Base-by-base conservation (phyloP, 23 red algal species). In the Cyanidioschyzon merolae region DNA sequence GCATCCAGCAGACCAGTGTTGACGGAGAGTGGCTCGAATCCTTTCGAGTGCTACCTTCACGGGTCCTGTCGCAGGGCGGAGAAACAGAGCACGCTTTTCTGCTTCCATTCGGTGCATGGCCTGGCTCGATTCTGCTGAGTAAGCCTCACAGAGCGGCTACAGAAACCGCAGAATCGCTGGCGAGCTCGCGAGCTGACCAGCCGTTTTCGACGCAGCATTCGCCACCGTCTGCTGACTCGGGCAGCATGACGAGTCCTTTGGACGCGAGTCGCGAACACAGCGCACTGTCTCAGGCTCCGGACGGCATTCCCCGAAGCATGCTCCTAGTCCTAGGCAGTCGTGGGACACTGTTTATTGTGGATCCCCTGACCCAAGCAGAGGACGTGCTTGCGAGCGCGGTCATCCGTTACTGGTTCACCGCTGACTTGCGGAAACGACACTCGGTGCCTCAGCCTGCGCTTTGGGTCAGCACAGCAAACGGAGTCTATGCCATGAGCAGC, bases 341-440 rank as follows among this genome's bases (percentile, higher is more conserved):
- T 3, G 63, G 63, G n/a, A 51, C 74, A 21, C 32, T 51, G 3
- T 74, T 74, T 18, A 17, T 77, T 17, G 24, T 51, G 75, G 75
- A 40, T 31, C 39, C 75, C 1, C 25, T 50, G 37, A 39, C 39
- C 38, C 26, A 50, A 21, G 36, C 40, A 1, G 36, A 39, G 21
- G 17, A n/a, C 31, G 67, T 71, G 37, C 7, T 80, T 2, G 50
- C 39, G 58, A 77, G 37, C 71, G 77, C 30, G 54, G 84, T 76
- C 79, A 75, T 25, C 76, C 83, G 63, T 45, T 79, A 26, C 74
- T 63, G 35, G 51, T 83, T 79, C 38, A 34, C 59, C 67, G 45
- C 58, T 36, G 2, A 16, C 57, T 1, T 71, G 74, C 79, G 38
- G 21, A 75, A 41, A 74, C 68, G n/a, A 58, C 75, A 2, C 39